Percentiles rank a stretch among this genome's conserved stretches.
Evolutionary conservation across 306 rosid species (phyloP).

Genomic region (Ormosia semicastrata): DNA sequence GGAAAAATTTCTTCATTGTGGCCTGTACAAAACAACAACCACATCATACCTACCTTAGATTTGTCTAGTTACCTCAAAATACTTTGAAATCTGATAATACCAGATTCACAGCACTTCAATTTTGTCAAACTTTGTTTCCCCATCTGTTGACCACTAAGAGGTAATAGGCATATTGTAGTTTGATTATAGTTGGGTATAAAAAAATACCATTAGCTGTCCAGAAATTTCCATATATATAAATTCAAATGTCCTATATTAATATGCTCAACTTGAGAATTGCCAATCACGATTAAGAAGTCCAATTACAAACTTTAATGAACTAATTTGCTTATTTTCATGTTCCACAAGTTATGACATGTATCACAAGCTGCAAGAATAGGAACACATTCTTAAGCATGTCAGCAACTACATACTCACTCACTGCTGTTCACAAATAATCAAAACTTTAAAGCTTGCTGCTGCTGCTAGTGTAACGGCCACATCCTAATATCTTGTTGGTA

Average conservation of each 20-base stretch:
- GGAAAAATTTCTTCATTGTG: neutral
- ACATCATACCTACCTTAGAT: neutral
- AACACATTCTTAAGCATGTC: too few species aligned
- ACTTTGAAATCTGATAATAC: neutral
- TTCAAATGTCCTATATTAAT: neutral
- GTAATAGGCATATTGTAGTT: neutral
- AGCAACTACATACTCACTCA: too few species aligned
- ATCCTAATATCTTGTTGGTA: neutral
- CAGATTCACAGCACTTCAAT: neutral
- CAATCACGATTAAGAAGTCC: too few species aligned
- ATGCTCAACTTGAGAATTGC: neutral
- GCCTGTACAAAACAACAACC: neutral
- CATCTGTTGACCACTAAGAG: neutral
- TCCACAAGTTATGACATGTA: too few species aligned
- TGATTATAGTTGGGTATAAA: neutral
- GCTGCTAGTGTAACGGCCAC: neutral
- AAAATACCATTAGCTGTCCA: neutral
- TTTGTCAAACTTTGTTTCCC: neutral
- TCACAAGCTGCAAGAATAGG: too few species aligned
- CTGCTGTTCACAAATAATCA: neutral
- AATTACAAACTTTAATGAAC: too few species aligned
- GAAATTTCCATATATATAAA: neutral
- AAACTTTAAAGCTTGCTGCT: neutral
- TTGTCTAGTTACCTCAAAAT: neutral
- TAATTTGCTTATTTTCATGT: too few species aligned